Conservation (phyloP, 805 yeast species). For the Lipomyces spencermartinsiae region DNA sequence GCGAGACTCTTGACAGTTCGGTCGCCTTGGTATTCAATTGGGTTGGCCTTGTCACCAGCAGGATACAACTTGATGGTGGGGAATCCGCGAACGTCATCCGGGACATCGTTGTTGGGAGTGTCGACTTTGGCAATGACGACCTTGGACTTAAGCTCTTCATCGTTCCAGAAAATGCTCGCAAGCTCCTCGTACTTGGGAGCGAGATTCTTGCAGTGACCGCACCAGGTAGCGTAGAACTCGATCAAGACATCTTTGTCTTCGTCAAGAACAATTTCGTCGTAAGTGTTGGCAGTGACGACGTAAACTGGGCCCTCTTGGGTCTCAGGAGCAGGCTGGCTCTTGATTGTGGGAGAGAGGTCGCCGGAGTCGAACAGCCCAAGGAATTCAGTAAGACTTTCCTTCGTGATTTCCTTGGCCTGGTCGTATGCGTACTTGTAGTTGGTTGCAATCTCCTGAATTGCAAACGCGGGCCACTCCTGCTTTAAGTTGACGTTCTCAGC, state of each 20-base stretch:
- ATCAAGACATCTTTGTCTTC: slow-evolving; percentile 76
- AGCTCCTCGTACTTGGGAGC: slow-evolving; percentile 89
- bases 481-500: slow-evolving; percentile 84
- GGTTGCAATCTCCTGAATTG: slow-evolving; percentile 71
- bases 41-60: slow-evolving; percentile 74
- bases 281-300: slow-evolving; percentile 80
- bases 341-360: slow-evolving; percentile 70
- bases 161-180: slow-evolving; percentile 67
- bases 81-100: slow-evolving; percentile 77
- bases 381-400: slow-evolving; percentile 62
- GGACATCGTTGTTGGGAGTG: slow-evolving; percentile 88
- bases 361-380: slow-evolving; percentile 70
- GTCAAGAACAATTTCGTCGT: slow-evolving; percentile 67
- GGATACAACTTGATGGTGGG: slow-evolving; percentile 93
- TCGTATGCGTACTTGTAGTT: slow-evolving; percentile 80
- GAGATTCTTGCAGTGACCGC: slow-evolving; percentile 93
- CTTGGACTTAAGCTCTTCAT: slow-evolving; percentile 56
- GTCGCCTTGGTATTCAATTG: slow-evolving; percentile 68
- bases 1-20: slow-evolving; percentile 78
- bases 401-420: slow-evolving; percentile 62
- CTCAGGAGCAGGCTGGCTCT: slow-evolving; percentile 87
- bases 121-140: slow-evolving; percentile 85
- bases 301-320: slow-evolving; percentile 75
- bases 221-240: slow-evolving; percentile 86
- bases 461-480: slow-evolving; percentile 88